These are phyloP conservation scores for Avena atlantica DNA, from an alignment of 176 grass and related monocot genomes.

Conservation along the genomic window DNA sequence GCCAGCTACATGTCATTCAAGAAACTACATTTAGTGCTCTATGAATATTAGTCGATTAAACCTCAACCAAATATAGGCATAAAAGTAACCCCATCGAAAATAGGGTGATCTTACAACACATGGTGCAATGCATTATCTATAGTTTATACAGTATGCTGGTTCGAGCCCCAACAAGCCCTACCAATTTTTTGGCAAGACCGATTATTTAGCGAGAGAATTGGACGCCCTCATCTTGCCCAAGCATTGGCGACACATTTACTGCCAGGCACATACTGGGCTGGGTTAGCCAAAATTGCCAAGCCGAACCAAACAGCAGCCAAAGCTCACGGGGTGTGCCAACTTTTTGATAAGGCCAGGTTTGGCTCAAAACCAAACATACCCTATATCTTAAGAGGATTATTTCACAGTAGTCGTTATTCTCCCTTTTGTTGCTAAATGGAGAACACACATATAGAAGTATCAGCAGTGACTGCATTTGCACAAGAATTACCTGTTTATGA, in stretches of 20 bases:
- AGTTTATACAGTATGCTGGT: background rate
- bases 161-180: background rate
- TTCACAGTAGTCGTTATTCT: constrained; percentile 19
- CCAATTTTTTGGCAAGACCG: background rate
- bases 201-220: background rate
- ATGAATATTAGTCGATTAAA: constrained; percentile 7
- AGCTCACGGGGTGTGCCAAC: background rate
- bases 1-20: background rate
- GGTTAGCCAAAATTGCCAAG: background rate
- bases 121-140: background rate
- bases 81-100: background rate
- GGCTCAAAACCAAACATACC: background rate
- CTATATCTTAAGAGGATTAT: background rate
- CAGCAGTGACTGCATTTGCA: background rate
- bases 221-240: background rate
- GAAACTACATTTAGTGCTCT: background rate
- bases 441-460: background rate
- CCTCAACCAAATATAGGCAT: background rate
- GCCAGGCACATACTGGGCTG: background rate
- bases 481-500: constrained; percentile 82
- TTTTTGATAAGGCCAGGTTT: background rate
- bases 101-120: background rate
- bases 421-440: constrained; percentile 16
- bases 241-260: background rate
- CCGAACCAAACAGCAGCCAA: background rate